Evolutionary conservation across 345 rosid species (phyloP).

Genomic region (Garcia nutans): DNA sequence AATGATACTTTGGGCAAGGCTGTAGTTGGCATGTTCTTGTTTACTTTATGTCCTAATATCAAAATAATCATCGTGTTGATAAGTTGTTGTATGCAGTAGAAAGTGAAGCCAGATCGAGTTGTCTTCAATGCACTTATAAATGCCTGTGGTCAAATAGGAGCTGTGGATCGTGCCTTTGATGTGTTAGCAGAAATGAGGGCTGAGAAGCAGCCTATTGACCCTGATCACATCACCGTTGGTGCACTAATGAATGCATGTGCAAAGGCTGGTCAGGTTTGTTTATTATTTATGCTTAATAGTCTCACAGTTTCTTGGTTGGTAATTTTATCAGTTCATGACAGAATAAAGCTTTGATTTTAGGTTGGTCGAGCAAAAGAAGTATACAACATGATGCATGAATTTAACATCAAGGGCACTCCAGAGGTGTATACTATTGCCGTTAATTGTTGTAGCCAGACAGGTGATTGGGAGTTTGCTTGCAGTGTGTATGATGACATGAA

Average conservation of each 20-base stretch:
- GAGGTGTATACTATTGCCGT: slow-evolving; percentile 88
- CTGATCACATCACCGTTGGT: slow-evolving; percentile 89
- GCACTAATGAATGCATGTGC: slow-evolving; percentile 88
- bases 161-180: slow-evolving; percentile 97
- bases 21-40: slow-evolving; percentile 11
- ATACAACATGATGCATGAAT: slow-evolving; percentile 68
- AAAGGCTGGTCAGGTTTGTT: slow-evolving; percentile 78
- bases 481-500: slow-evolving; percentile 71
- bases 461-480: slow-evolving; percentile 83
- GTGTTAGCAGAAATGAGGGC: slow-evolving; percentile 91
- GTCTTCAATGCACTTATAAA: slow-evolving; percentile 94
- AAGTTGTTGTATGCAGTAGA: slow-evolving; percentile 77
- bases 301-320: neutral
- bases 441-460: slow-evolving; percentile 77
- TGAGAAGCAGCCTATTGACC: slow-evolving; percentile 87
- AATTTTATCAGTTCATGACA: neutral
- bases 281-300: slow-evolving; percentile 7
- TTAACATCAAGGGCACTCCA: slow-evolving; percentile 80
- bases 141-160: slow-evolving; percentile 95
- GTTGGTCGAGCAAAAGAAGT: slow-evolving; percentile 79
- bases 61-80: slow-evolving; percentile 39
- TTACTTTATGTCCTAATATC: slow-evolving; percentile 24
- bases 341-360: slow-evolving; percentile 42
- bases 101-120: slow-evolving; percentile 97
- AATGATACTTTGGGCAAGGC: slow-evolving; percentile 2